A percentile compares a stretch with the other conserved stretches of the same genome.
These are phyloP conservation scores for Protomyces lactucae-debilis DNA, from an alignment of 1,139 yeast species.

Conservation along the genomic window DNA sequence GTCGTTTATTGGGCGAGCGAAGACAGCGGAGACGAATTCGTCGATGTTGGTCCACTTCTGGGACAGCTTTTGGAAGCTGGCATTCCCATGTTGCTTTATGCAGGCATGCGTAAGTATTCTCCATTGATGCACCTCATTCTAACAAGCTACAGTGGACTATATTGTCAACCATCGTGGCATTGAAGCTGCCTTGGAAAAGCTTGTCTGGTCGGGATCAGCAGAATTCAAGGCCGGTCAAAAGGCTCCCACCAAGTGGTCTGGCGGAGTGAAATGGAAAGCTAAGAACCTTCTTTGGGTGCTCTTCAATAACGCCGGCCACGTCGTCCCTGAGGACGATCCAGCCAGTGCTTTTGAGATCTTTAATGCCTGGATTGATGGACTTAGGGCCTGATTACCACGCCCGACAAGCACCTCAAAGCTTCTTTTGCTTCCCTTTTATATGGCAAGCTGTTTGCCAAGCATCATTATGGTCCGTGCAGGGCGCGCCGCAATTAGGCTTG, in stretches of 20 bases:
- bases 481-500: too few species aligned
- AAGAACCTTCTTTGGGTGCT: constrained; percentile 58
- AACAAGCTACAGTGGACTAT: constrained; percentile 60
- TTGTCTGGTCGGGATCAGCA: constrained; percentile 56
- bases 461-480: too few species aligned
- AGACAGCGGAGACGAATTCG: background rate
- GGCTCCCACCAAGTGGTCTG: constrained; percentile 42
- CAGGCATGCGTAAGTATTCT: constrained; percentile 46
- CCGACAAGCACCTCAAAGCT: too few species aligned
- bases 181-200: constrained; percentile 61
- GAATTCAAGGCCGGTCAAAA: constrained; percentile 39
- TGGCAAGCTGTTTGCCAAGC: too few species aligned
- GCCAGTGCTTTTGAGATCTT: constrained; percentile 67
- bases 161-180: constrained; percentile 89
- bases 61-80: constrained; percentile 42
- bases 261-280: constrained; percentile 37
- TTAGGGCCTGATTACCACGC: too few species aligned
- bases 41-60: constrained; percentile 24
- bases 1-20: constrained; percentile 54
- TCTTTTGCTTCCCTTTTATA: too few species aligned
- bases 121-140: too few species aligned
- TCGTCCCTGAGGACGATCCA: constrained; percentile 76
- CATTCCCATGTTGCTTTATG: constrained; percentile 71
- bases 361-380: constrained; percentile 54
- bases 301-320: constrained; percentile 62